These are phyloP conservation scores for Fusarium longipes DNA, from an alignment of 2,329 filamentous ascomycete genomes.

Conservation along the genomic window DNA sequence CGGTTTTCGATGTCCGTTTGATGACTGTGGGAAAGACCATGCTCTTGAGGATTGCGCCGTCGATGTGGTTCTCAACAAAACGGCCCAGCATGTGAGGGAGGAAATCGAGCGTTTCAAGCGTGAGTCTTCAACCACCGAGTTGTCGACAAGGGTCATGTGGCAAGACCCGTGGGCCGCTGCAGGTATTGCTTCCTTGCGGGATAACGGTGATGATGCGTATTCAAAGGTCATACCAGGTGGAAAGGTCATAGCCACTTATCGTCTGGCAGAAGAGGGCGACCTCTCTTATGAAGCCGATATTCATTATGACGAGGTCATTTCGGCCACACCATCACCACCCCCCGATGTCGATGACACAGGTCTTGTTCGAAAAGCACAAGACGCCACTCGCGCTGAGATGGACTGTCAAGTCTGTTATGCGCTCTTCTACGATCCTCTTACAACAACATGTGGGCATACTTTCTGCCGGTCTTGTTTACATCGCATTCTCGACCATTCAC, in stretches of 20 bases:
- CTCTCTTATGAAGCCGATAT: conserved; percentile 68
- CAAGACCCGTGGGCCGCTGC: conserved; percentile 55
- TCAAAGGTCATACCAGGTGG: conserved; percentile 63
- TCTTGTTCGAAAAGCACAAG: conserved; percentile 66
- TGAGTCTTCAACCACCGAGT: conserved; percentile 36
- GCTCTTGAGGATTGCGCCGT: conserved; percentile 79
- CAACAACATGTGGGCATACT: conserved; percentile 88
- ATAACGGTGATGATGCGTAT: conserved; percentile 46
- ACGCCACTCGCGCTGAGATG: conserved; percentile 74
- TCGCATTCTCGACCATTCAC: conserved; percentile 79
- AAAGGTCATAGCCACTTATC: conserved; percentile 73
- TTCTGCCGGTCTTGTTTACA: conserved; percentile 85
- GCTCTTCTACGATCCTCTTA: conserved; percentile 83
- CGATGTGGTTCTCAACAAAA: conserved; percentile 80
- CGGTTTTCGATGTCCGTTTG: conserved; percentile 80
- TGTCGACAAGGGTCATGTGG: conserved; percentile 55
- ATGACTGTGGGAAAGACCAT: conserved; percentile 75
- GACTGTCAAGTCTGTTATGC: conserved; percentile 92
- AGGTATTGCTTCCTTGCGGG: conserved; percentile 55
- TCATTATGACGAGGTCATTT: conserved; percentile 55
- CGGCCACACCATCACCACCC: conserved; percentile 34
- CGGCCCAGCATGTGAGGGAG: conserved; percentile 69
- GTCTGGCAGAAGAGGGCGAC: conserved; percentile 70
- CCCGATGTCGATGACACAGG: conserved; percentile 47
- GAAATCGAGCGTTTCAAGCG: conserved; percentile 60